Percentiles rank a stretch among this genome's conserved stretches.
These are phyloP conservation scores for Trichoderma citrinoviride DNA, from an alignment of 2,329 filamentous ascomycete species.

Conservation along the genomic window DNA sequence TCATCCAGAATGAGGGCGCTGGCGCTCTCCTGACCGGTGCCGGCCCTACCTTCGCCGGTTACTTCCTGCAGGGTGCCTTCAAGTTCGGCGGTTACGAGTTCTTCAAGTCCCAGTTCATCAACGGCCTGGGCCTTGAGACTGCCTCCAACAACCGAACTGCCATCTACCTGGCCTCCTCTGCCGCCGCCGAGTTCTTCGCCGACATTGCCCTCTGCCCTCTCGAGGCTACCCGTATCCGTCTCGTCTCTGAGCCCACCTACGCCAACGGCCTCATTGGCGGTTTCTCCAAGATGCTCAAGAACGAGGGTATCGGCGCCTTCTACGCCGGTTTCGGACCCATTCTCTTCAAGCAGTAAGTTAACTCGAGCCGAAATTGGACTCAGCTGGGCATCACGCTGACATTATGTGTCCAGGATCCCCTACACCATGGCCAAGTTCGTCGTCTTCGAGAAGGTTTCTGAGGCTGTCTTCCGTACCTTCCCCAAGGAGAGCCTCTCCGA, in stretches of 20 bases:
- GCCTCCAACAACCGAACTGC: slow-evolving; percentile 76
- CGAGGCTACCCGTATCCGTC: slow-evolving; percentile 89
- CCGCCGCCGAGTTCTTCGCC: slow-evolving; percentile 65
- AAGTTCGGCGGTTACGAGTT: slow-evolving; percentile 96
- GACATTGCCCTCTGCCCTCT: slow-evolving; percentile 87
- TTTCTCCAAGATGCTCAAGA: slow-evolving; percentile 79
- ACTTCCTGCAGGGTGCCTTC: slow-evolving; percentile 91
- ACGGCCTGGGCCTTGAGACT: slow-evolving; percentile 72
- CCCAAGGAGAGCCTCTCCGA: slow-evolving; percentile 70
- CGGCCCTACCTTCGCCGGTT: slow-evolving; percentile 82
- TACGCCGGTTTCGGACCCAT: slow-evolving; percentile 90
- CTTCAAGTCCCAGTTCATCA: slow-evolving; percentile 91
- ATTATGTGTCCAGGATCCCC: slow-evolving; percentile 59
- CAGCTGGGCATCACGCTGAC: background rate
- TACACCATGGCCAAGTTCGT: slow-evolving; percentile 97
- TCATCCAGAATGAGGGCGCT: slow-evolving; percentile 79
- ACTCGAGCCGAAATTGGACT: background rate
- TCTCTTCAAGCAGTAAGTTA: slow-evolving; percentile 58
- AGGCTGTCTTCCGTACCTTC: slow-evolving; percentile 64
- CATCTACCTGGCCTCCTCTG: slow-evolving; percentile 73
- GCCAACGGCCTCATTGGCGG: slow-evolving; percentile 75
- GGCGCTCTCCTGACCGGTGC: slow-evolving; percentile 82
- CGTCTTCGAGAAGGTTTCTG: slow-evolving; percentile 85
- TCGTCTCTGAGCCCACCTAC: slow-evolving; percentile 84
- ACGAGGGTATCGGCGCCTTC: slow-evolving; percentile 80